Percentiles rank a stretch among this genome's conserved stretches.
phyloP scores from a whole-genome alignment of 768 basidiomycete genomes.

The Mycena venus region DNA sequence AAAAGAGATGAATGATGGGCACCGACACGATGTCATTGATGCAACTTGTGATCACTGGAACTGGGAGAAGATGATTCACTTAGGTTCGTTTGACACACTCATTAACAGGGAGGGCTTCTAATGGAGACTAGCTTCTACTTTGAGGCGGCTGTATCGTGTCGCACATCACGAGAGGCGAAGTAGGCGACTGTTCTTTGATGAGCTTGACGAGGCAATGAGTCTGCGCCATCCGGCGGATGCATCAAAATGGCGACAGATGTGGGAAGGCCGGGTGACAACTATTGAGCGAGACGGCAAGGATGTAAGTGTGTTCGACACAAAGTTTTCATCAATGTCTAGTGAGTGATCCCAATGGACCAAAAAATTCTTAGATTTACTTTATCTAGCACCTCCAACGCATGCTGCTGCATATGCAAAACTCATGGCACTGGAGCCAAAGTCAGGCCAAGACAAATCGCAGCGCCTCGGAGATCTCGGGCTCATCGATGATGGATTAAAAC shows the following conservation, averaged over 20 bases:
- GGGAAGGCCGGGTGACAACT: no score
- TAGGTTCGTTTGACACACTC: not conserved
- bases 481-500: not conserved
- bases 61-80: constrained; percentile 37
- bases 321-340: not conserved
- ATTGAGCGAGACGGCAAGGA: no score
- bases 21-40: constrained; percentile 47
- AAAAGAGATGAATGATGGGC: constrained; percentile 44
- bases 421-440: not conserved
- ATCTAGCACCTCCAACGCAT: not conserved
- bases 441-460: not conserved
- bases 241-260: no score
- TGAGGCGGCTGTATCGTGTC: not conserved
- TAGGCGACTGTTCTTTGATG: no score
- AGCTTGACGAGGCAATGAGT: no score
- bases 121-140: not conserved
- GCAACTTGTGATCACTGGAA: constrained; percentile 42
- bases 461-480: not conserved
- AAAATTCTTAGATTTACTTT: not conserved
- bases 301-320: no score
- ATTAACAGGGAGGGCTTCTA: no score
- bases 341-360: not conserved
- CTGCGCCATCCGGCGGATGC: no score
- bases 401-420: not conserved
- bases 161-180: not conserved